Conservation (phyloP, 2,329 filamentous ascomycete genomes). For the Cercospora sesami region DNA sequence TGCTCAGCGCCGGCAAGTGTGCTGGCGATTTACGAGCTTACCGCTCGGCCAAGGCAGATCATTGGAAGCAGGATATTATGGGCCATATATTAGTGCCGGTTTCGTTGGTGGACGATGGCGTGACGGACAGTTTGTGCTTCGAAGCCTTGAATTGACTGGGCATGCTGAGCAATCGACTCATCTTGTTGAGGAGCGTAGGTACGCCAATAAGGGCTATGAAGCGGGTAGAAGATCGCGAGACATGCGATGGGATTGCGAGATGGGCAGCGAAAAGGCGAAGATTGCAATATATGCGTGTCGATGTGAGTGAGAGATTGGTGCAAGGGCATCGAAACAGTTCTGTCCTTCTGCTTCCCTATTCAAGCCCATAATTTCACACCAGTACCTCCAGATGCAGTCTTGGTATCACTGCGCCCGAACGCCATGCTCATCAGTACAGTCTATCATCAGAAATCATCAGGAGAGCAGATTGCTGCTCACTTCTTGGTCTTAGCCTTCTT, state of each 20-base stretch:
- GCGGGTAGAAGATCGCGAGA: too few species aligned
- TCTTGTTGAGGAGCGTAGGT: too few species aligned
- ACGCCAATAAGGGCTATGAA: too few species aligned
- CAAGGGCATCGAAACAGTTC: too few species aligned
- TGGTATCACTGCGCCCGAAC: background rate
- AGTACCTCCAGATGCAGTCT: background rate
- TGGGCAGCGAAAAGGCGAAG: too few species aligned
- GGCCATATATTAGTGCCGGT: background rate
- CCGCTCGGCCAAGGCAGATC: background rate
- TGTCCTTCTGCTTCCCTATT: too few species aligned
- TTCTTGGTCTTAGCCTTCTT: constrained; percentile 9
- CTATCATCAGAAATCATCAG: background rate
- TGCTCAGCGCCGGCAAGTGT: background rate
- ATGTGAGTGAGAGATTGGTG: too few species aligned
- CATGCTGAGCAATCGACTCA: too few species aligned
- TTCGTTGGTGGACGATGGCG: background rate
- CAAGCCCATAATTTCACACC: too few species aligned
- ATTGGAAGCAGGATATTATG: background rate
- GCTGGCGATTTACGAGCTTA: background rate
- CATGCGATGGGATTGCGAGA: too few species aligned
- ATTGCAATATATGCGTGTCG: too few species aligned
- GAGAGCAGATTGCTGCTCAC: background rate
- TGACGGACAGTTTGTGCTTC: background rate
- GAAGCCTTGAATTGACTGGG: too few species aligned
- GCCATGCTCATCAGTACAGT: background rate